These are phyloP conservation scores for Cenchrus purpureus DNA, from an alignment of 176 grass and related monocot genomes.

Conservation along the genomic window DNA sequence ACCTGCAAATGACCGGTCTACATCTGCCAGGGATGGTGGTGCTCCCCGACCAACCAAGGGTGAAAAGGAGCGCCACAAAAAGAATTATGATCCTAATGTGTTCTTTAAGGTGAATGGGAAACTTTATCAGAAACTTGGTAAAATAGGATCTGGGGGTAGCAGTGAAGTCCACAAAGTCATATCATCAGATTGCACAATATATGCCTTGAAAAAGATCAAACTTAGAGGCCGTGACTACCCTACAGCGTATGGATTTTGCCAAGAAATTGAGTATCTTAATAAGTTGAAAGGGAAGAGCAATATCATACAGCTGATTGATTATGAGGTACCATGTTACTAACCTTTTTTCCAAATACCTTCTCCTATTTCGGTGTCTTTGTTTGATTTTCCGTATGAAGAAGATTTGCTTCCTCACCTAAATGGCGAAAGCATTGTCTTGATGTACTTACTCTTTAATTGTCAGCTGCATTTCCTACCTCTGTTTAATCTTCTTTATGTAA, in stretches of 20 bases:
- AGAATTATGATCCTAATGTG: constrained; percentile 75
- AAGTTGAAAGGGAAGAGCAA: constrained; percentile 88
- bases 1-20: constrained; percentile 51
- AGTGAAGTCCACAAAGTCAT: constrained; percentile 99
- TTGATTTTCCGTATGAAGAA: constrained; percentile 3
- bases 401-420: constrained; percentile 2
- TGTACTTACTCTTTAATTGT: constrained; percentile 27
- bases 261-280: constrained; percentile 94
- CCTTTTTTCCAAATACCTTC: neutral
- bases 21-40: constrained; percentile 47
- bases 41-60: constrained; percentile 48
- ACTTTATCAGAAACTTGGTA: constrained; percentile 94
- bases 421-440: neutral
- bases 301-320: constrained; percentile 96
- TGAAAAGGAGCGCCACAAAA: constrained; percentile 71
- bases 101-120: constrained; percentile 95
- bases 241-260: constrained; percentile 89
- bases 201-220: constrained; percentile 97
- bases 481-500: neutral
- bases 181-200: constrained; percentile 77
- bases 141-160: constrained; percentile 96
- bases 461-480: neutral
- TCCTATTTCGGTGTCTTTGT: neutral
- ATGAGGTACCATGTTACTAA: constrained; percentile 64
- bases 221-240: constrained; percentile 95